Base-by-base conservation (phyloP, 1,139 yeast species). In the Debaryomyces sp. region DNA sequence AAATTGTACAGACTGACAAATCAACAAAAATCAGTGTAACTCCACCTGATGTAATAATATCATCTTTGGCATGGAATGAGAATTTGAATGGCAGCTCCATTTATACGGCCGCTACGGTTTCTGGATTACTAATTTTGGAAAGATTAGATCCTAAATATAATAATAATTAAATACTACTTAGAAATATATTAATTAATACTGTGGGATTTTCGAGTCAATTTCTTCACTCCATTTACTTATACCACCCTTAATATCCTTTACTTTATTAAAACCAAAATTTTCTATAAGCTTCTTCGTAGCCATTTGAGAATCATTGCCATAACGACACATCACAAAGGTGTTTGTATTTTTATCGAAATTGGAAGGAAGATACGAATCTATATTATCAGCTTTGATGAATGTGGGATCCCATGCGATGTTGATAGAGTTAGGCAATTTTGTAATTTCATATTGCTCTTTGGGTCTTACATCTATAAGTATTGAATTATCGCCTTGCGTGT, bases 271-370 rank as follows among this genome's bases (percentile, higher is more conserved):
- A 0, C 83, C 82, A 48, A 80, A 69, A 4, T 73, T 68, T 12
- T 79, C 82, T 43, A 75, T 70, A 43, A 94, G 65, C 43, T 76
- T 68, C 51, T 74, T 68, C 0, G 89, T 84, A 0, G 96, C 96
- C 17, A 83, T 67, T 59, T 89, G 94, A 0, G 98, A 92, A 63
- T 94, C 98, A 63, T 90, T 91, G 5, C 99, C 99, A 62, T 76
- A 85, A 35, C 98, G 78, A 65, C 99, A 94, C 13, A 92, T 73
- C 0, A 88, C 84, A 52, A 63, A 76, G 1, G 76, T 56, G 0
- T 51, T 48, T 48, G 61, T 60, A 2, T 30, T 26, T 47, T 66
- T 66, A 32, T 58, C 52, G 33, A 61, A 56, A n/a, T 44, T 55
- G 1, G 39, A 27, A 0, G 76, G 77, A 5, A 70, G 53, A 18